Percentiles rank a stretch among this genome's conserved stretches.
phyloP scores from a whole-genome alignment of 1,139 yeast species.

The Schwanniomyces etchellsii region DNA sequence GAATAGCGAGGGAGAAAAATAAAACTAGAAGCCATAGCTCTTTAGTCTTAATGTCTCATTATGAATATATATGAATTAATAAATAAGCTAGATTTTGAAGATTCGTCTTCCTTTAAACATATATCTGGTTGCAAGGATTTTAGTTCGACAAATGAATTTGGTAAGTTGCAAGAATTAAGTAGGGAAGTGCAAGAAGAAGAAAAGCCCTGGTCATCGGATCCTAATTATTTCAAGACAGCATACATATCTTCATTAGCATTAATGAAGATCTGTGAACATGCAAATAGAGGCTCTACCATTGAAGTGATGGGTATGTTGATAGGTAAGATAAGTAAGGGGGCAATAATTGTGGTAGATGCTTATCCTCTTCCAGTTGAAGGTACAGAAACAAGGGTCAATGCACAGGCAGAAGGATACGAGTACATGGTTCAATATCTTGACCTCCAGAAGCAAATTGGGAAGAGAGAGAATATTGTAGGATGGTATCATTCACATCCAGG shows the following conservation, averaged over 20 bases:
- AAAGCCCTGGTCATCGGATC: slow-evolving; percentile 40
- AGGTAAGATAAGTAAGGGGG: slow-evolving; percentile 58
- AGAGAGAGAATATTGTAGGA: slow-evolving; percentile 68
- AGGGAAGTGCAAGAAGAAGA: slow-evolving; percentile 6
- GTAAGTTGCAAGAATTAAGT: no score
- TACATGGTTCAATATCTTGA: slow-evolving; percentile 84
- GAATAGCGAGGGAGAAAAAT: no score
- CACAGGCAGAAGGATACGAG: slow-evolving; percentile 90
- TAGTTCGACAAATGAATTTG: no score
- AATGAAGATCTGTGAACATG: slow-evolving; percentile 76
- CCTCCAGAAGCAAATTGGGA: slow-evolving; percentile 47
- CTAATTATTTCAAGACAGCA: slow-evolving; percentile 61
- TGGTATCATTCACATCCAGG: slow-evolving; percentile 99
- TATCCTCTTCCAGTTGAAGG: slow-evolving; percentile 93
- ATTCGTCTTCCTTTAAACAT: no score
- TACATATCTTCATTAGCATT: slow-evolving; percentile 72
- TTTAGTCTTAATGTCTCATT: no score
- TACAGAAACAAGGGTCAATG: slow-evolving; percentile 92
- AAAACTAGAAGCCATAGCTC: no score
- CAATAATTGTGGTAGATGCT: slow-evolving; percentile 72
- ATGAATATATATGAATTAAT: not conserved
- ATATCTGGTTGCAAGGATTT: no score
- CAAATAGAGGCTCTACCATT: slow-evolving; percentile 79
- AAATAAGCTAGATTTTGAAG: no score
- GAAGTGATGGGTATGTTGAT: slow-evolving; percentile 96